These are phyloP conservation scores for Parastagonospora avenae DNA, from an alignment of 2,329 filamentous ascomycete genomes.

Conservation along the genomic window DNA sequence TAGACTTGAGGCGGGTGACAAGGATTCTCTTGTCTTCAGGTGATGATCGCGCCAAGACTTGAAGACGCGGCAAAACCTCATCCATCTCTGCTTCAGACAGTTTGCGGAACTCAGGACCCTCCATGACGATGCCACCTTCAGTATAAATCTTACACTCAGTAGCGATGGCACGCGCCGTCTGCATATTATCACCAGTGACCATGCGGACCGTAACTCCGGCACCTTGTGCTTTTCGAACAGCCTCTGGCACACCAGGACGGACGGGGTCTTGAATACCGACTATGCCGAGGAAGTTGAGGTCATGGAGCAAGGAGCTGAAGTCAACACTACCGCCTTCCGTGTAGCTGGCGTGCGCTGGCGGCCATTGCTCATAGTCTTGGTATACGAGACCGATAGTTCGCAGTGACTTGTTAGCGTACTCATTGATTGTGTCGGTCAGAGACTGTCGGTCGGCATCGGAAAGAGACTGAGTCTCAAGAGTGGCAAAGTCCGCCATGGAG, in stretches of 20 bases:
- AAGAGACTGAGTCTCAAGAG: constrained; percentile 19
- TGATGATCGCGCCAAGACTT: constrained; percentile 93
- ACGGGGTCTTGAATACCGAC: constrained; percentile 96
- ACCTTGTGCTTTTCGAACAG: constrained; percentile 83
- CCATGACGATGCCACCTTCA: constrained; percentile 74
- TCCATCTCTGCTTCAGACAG: constrained; percentile 78
- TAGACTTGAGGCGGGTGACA: constrained; percentile 87
- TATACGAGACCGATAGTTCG: constrained; percentile 51
- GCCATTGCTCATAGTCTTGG: constrained; percentile 45
- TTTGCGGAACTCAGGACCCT: constrained; percentile 88
- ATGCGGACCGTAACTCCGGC: constrained; percentile 95
- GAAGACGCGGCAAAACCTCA: constrained; percentile 78
- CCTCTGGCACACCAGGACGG: constrained; percentile 82
- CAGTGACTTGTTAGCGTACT: constrained; percentile 49
- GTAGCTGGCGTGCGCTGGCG: constrained; percentile 31
- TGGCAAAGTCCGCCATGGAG: constrained; percentile 17
- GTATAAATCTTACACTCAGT: constrained; percentile 92
- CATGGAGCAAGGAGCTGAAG: constrained; percentile 21
- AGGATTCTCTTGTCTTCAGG: constrained; percentile 94
- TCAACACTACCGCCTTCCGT: constrained; percentile 28
- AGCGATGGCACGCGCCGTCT: constrained; percentile 95
- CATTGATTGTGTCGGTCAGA: constrained; percentile 39
- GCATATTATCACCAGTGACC: constrained; percentile 95
- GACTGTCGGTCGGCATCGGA: constrained; percentile 19
- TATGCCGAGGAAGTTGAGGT: constrained; percentile 82